phyloP scores from a whole-genome alignment of 1,284 basidiomycete species.

The Papiliotrema fonsecae region DNA sequence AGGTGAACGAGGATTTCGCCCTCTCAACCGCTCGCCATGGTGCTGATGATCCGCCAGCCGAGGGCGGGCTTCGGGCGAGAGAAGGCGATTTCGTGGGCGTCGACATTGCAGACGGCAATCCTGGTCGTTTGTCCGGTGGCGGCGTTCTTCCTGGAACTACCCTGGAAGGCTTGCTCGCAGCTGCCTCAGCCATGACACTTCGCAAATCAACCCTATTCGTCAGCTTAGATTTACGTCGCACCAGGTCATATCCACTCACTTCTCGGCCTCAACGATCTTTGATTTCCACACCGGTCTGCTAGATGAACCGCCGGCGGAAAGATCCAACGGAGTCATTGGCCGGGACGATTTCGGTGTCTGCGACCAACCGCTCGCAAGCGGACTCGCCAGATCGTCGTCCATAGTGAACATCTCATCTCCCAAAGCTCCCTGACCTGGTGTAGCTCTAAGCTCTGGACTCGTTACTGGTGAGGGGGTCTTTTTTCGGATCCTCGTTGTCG shows the following conservation, averaged over 20 bases:
- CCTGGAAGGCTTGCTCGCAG: constrained; percentile 25
- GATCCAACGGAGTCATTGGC: constrained; percentile 53
- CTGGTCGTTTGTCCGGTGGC: background rate
- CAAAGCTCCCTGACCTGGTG: constrained; percentile 12
- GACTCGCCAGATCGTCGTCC: constrained; percentile 43
- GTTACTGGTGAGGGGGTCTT: constrained; percentile 21
- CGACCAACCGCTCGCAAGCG: constrained; percentile 11
- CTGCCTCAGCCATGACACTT: constrained; percentile 73
- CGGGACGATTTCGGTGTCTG: constrained; percentile 38
- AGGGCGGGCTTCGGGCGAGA: constrained; percentile 9
- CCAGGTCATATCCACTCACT: constrained; percentile 46
- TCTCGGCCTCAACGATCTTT: constrained; percentile 44
- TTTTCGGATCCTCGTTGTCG: constrained; percentile 21
- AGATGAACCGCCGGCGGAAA: constrained; percentile 14
- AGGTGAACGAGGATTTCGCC: constrained; percentile 26
- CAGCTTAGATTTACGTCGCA: constrained; percentile 6
- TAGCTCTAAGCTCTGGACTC: constrained; percentile 22
- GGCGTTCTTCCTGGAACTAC: constrained; percentile 2
- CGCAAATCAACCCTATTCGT: constrained; percentile 68
- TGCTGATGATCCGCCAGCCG: constrained; percentile 7
- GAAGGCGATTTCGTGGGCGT: constrained; percentile 8
- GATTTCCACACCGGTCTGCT: constrained; percentile 50
- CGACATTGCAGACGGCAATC: constrained; percentile 3
- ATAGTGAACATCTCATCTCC: constrained; percentile 48
- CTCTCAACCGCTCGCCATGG: constrained; percentile 31